Conservation (phyloP, 306 rosid species). For the Prunus mira region DNA sequence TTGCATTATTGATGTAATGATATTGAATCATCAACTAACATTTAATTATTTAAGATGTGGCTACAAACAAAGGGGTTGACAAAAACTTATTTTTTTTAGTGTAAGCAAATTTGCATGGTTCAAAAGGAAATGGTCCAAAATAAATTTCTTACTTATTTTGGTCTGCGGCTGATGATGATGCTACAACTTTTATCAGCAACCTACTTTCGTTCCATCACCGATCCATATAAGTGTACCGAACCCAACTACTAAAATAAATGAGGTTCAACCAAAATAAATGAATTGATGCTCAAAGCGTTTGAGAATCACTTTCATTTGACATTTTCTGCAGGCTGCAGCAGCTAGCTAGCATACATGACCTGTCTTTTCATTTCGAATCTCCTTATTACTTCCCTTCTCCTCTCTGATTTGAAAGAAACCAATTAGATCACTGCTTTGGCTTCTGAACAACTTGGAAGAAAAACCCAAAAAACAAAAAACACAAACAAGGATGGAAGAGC, state of each 20-base stretch:
- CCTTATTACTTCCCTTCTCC: neutral
- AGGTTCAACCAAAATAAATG: neutral
- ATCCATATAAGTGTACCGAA: too few species aligned
- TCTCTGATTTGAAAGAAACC: neutral
- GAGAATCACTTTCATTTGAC: neutral
- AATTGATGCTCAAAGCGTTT: neutral
- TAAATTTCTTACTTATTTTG: neutral
- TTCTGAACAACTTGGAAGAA: too few species aligned
- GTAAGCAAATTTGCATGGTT: neutral
- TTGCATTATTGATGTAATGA: neutral
- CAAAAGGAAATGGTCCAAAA: neutral
- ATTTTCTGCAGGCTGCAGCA: too few species aligned
- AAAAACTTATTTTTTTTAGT: neutral
- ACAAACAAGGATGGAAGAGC: constrained; percentile 17
- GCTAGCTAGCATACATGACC: too few species aligned
- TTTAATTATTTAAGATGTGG: neutral
- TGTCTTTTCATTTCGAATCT: neutral
- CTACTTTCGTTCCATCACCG: neutral
- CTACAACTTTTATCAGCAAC: neutral
- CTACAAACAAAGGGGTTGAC: neutral
- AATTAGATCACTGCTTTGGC: neutral
- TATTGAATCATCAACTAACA: neutral
- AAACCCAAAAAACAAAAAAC: neutral
- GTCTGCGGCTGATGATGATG: neutral
- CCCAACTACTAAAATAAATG: constrained; percentile 15